A percentile compares a stretch with the other conserved stretches of the same genome.
phyloP scores from a whole-genome alignment of 2,329 filamentous ascomycete species.

The Emydomyces testavorans region DNA sequence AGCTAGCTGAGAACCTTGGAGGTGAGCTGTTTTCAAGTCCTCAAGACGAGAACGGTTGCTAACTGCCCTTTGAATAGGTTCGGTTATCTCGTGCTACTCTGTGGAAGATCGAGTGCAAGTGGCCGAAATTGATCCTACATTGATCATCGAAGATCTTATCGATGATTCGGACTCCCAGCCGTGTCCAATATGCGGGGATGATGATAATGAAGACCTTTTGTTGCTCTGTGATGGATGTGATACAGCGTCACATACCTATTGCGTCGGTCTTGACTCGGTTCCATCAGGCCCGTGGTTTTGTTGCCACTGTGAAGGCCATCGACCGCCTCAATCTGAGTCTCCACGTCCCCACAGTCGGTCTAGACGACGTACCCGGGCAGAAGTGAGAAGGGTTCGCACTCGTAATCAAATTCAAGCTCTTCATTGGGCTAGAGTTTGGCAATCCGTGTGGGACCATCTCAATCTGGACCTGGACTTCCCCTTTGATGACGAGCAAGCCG shows the following conservation, averaged over 20 bases:
- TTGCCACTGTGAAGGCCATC: conserved; percentile 56
- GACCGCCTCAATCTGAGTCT: conserved; percentile 28
- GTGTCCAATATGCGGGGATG: conserved; percentile 72
- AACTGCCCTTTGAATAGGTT: conserved; percentile 32
- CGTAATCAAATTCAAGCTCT: conserved; percentile 37
- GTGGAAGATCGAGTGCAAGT: conserved; percentile 53
- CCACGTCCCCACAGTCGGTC: conserved; percentile 33
- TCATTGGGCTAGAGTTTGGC: conserved; percentile 71
- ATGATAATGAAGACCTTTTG: conserved; percentile 71
- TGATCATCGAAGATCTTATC: conserved; percentile 53
- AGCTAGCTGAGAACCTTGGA: conserved; percentile 67
- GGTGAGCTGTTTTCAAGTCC: conserved; percentile 44
- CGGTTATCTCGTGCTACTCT: conserved; percentile 47
- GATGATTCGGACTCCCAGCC: conserved; percentile 57
- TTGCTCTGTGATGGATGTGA: conserved; percentile 89
- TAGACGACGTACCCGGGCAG: conserved; percentile 38
- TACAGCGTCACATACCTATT: conserved; percentile 81
- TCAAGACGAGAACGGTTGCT: conserved; percentile 9
- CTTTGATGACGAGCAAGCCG: conserved; percentile 60
- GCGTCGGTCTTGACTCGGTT: conserved; percentile 67
- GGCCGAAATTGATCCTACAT: conserved; percentile 70
- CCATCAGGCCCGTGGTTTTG: conserved; percentile 82
- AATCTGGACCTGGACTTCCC: conserved; percentile 75
- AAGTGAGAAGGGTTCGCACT: conserved; percentile 33
- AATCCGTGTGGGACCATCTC: conserved; percentile 70